Conservation (phyloP, 169 alveolate species). For the Plasmodium vinckei region DNA sequence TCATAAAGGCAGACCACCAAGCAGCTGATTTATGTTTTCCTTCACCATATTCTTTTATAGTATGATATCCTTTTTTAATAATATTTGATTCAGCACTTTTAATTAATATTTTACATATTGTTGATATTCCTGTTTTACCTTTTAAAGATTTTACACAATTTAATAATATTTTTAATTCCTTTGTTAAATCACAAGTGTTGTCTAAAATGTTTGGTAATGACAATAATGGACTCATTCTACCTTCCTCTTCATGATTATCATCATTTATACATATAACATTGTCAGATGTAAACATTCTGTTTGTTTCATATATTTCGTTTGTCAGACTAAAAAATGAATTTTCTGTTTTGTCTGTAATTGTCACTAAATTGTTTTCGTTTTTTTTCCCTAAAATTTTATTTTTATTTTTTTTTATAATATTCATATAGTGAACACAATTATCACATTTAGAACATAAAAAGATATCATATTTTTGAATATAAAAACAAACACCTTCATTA, state of each 20-base stretch:
- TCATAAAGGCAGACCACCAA: slow-evolving; percentile 75
- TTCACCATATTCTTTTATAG: slow-evolving; percentile 58
- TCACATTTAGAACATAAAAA: slow-evolving; percentile 61
- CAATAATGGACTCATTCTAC: not conserved
- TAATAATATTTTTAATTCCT: slow-evolving; percentile 22
- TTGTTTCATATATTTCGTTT: too few species aligned
- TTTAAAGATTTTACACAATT: slow-evolving; percentile 55
- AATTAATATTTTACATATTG: slow-evolving; percentile 50
- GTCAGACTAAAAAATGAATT: too few species aligned
- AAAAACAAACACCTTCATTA: slow-evolving; percentile 64
- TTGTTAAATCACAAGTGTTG: slow-evolving; percentile 10
- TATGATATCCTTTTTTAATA: slow-evolving; percentile 58
- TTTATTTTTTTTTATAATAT: slow-evolving; percentile 6
- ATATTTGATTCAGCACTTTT: slow-evolving; percentile 61
- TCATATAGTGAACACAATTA: slow-evolving; percentile 20
- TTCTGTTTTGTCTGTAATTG: too few species aligned
- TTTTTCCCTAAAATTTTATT: not conserved
- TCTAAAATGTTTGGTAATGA: not conserved
- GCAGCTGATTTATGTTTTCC: slow-evolving; percentile 29
- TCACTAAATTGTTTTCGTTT: too few species aligned
- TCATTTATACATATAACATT: not conserved
- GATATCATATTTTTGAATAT: slow-evolving; percentile 34
- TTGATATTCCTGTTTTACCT: slow-evolving; percentile 67
- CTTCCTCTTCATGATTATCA: too few species aligned
- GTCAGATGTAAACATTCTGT: not conserved